Base-by-base conservation (phyloP, 192 early-diverging fungal genomes). In the Coemansia sp. region DNA sequence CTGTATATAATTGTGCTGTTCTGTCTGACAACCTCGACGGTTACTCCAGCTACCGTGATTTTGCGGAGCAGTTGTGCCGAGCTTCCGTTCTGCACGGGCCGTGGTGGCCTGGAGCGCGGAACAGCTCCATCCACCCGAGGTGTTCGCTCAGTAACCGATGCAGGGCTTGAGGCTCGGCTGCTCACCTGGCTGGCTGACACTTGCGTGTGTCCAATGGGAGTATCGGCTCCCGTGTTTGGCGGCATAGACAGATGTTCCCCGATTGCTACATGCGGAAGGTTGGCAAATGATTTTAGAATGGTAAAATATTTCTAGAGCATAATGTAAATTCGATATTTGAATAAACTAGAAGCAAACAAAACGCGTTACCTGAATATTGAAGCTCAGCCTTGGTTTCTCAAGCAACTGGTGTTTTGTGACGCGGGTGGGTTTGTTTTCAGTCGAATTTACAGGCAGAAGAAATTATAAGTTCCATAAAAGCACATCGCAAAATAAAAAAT, bases 21-120 rank as follows among this genome's bases (percentile, higher is more conserved):
- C 58, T 75, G 69, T 5, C 74, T 70, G 20, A 81, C 79, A 2
- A 81, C 74, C 64, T 81, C 79, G 20, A 81, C 65, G 0, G 63
- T 76, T 10, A 76, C 70, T 10, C 74, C 70, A 3, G 73, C 79
- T 5, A 81, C 74, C 12, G 47, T 34, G 24, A 81, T 70, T 48
- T 63, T 65, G 25, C 70, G 67, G 37, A 76, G 60, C 26, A 76
- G 55, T 57, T 81, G 66, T 2, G 71, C 40, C n/a, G 63, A 5
- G 14, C 58, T 34, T 6, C 58, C 38, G 21, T 34, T 38, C n/a
- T 42, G 50, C 58, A 7, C 6, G 25, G 61, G 51, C 20, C 24
- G 28, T 5, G 25, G 37, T 17, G 52, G 40, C 25, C 40, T 23
- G 12, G 38, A 31, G 31, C 31, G 31, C 31, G 31, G 31, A 31